Percentiles rank a stretch among this genome's conserved stretches.
phyloP scores from a whole-genome alignment of 208 protist species.

The Wallacemonas rigidus region DNA sequence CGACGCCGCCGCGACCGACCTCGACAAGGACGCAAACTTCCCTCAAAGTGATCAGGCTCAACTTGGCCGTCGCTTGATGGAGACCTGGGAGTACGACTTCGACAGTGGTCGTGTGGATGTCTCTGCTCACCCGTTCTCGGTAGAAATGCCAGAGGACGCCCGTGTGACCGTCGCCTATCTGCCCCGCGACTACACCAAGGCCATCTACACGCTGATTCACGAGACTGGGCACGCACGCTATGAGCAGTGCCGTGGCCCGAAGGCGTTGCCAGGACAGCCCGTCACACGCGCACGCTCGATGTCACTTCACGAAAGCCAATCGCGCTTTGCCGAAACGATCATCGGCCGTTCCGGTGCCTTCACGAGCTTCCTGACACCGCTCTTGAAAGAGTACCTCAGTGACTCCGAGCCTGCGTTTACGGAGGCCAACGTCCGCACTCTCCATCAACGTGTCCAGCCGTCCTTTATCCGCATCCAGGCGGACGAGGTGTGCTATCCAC shows the following conservation, averaged over 20 bases:
- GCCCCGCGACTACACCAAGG: conserved; percentile 39
- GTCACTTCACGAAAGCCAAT: conserved; percentile 83
- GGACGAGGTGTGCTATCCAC: conserved; percentile 86
- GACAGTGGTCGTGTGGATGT: conserved; percentile 73
- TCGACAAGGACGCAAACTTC: conserved; percentile 26
- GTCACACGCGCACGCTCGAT: conserved; percentile 57
- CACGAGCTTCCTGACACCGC: conserved; percentile 40
- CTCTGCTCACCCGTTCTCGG: conserved; percentile 79
- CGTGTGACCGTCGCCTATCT: conserved; percentile 80
- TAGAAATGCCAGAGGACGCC: conserved; percentile 58
- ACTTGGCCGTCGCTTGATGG: conserved; percentile 41
- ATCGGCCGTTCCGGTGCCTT: conserved; percentile 65
- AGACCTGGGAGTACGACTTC: conserved; percentile 74
- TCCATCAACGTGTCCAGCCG: conserved; percentile 50
- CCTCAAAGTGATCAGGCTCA: conserved; percentile 37
- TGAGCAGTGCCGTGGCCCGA: conserved; percentile 65
- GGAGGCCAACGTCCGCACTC: conserved; percentile 38
- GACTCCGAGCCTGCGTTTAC: conserved; percentile 45
- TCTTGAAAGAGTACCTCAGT: conserved; percentile 47
- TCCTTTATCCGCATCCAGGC: conserved; percentile 71
- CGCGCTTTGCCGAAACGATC: conserved; percentile 69
- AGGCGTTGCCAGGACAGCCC: conserved; percentile 47
- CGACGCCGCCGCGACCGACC: conserved; percentile 18
- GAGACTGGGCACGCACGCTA: conserved; percentile 79
- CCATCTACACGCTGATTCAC: conserved; percentile 68